A percentile compares a stretch with the other conserved stretches of the same genome.
Evolutionary conservation across 352 stramenopile species (phyloP).

Genomic region (Phytophthora pluvialis): DNA sequence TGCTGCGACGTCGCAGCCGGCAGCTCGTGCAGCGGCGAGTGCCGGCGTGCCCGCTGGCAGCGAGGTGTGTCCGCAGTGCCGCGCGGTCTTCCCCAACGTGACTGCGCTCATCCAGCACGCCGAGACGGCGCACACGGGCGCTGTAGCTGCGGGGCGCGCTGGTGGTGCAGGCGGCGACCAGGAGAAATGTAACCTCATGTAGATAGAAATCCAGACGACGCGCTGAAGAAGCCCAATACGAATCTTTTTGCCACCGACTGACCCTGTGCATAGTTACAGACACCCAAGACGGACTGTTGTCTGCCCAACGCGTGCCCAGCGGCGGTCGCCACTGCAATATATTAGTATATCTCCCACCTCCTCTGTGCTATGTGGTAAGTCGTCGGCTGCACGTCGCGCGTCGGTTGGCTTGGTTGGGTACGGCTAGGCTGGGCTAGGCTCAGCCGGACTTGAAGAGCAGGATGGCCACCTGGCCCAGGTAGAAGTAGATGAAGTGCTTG

Average conservation of each 20-base stretch:
- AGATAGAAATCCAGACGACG: constrained; percentile 16
- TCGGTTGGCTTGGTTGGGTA: constrained; percentile 1
- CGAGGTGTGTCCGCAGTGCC: constrained; percentile 79
- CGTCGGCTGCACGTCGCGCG: constrained; percentile 8
- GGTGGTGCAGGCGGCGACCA: constrained; percentile 28
- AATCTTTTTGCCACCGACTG: constrained; percentile 4
- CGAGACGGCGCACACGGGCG: constrained; percentile 51
- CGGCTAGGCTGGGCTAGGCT: constrained; percentile 7
- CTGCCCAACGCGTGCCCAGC: constrained; percentile 12
- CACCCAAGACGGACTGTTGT: neutral
- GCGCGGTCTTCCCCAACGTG: constrained; percentile 57
- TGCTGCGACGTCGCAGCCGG: constrained; percentile 12
- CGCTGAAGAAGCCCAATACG: constrained; percentile 2
- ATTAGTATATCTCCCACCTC: constrained; percentile 34
- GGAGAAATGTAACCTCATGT: constrained; percentile 75
- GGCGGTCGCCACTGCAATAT: constrained; percentile 33
- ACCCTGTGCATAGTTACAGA: constrained; percentile 1
- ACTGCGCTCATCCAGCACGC: constrained; percentile 66
- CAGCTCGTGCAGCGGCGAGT: constrained; percentile 9
- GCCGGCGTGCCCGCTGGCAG: constrained; percentile 21
- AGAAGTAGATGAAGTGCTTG: constrained; percentile 97
- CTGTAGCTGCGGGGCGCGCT: constrained; percentile 28
- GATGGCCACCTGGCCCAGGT: constrained; percentile 94
- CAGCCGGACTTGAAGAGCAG: constrained; percentile 94
- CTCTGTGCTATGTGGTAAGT: constrained; percentile 20